phyloP scores from a whole-genome alignment of 768 basidiomycete genomes.

The Rhodocollybia butyracea region DNA sequence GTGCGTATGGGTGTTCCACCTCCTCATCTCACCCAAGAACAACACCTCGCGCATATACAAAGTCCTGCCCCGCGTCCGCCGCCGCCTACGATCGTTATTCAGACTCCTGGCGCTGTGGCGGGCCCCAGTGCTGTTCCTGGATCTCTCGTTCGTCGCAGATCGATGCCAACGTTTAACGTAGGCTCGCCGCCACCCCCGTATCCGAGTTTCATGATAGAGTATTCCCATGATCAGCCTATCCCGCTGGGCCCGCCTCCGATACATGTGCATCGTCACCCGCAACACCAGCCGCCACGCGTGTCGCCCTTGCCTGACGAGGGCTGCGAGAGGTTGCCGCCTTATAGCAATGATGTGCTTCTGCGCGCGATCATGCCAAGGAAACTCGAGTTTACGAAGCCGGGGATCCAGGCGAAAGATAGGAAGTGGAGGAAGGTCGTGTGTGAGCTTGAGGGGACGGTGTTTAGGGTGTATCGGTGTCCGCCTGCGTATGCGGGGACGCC shows the following conservation, averaged over 20 bases:
- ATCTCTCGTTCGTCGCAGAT: constrained; percentile 56
- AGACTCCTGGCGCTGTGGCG: too few relatives aligned
- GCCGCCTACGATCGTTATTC: too few relatives aligned
- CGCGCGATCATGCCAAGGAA: constrained; percentile 83
- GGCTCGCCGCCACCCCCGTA: constrained; percentile 67
- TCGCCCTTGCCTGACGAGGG: too few relatives aligned
- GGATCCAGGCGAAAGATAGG: constrained; percentile 83
- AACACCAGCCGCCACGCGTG: too few relatives aligned
- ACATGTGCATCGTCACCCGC: too few relatives aligned
- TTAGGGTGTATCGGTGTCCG: constrained; percentile 67
- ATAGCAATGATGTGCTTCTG: constrained; percentile 81
- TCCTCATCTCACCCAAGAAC: background rate
- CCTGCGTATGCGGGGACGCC: constrained; percentile 42
- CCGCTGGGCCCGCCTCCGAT: constrained; percentile 19
- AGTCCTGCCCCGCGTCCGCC: too few relatives aligned
- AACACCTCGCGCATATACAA: background rate
- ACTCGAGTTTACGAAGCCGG: constrained; percentile 87
- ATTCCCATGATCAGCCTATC: background rate
- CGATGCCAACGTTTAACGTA: constrained; percentile 67
- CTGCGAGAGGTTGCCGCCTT: too few relatives aligned
- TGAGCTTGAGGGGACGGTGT: constrained; percentile 88
- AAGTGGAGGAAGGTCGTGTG: constrained; percentile 90
- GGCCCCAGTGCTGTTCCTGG: too few relatives aligned
- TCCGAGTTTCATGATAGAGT: constrained; percentile 39
- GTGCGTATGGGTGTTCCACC: background rate